phyloP scores from a whole-genome alignment of 164 flowering plant genomes.

The Cinnamomum micranthum region DNA sequence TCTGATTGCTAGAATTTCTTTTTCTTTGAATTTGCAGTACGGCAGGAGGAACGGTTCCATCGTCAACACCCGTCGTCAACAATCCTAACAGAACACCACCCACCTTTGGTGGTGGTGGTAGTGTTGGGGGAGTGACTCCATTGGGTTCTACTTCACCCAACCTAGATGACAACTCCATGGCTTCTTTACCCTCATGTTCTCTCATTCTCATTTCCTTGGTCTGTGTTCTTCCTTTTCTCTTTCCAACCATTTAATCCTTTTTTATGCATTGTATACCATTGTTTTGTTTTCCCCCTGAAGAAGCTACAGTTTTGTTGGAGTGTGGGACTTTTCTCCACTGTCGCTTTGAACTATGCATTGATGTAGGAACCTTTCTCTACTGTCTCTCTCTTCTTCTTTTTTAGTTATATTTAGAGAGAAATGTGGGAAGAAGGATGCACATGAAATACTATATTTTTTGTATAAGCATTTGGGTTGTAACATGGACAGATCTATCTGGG shows the following conservation, averaged over 20 bases:
- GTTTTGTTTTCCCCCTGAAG: conserved; percentile 1
- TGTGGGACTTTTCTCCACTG: background rate
- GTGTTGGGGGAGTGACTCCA: conserved; percentile 6
- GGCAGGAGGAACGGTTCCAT: conserved; percentile 2
- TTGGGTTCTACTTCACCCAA: background rate
- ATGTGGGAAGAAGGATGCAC: background rate
- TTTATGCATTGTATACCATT: background rate
- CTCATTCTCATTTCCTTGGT: background rate
- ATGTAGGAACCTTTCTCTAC: background rate
- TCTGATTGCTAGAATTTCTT: no score
- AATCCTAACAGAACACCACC: background rate
- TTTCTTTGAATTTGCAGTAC: background rate
- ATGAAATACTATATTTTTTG: background rate
- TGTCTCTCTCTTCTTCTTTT: no score
- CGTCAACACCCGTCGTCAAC: background rate
- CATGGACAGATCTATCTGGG: background rate
- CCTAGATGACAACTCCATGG: background rate
- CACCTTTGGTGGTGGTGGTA: background rate
- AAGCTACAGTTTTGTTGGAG: conserved; percentile 1
- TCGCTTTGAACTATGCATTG: background rate
- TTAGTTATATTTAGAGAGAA: background rate
- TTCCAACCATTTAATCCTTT: background rate
- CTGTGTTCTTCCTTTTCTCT: background rate
- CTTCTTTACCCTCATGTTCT: background rate
- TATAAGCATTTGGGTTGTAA: background rate